phyloP scores from a whole-genome alignment of 495 filamentous ascomycete genomes.

The Penicillium macrosclerotiorum region DNA sequence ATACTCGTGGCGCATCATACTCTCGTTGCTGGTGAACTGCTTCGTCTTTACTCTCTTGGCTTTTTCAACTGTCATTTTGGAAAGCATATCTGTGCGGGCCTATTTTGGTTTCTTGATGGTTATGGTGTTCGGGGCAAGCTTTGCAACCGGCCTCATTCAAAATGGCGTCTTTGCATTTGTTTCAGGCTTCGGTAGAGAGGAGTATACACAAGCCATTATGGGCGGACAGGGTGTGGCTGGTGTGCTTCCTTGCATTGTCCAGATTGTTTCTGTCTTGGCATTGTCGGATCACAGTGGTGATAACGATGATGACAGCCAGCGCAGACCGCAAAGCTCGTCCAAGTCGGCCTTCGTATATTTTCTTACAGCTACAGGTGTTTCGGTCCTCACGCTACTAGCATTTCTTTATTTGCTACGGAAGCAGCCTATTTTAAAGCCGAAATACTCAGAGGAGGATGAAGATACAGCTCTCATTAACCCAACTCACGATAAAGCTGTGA shows the following conservation, averaged over 20 bases:
- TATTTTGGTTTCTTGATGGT: slow-evolving; percentile 83
- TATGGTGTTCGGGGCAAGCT: slow-evolving; percentile 75
- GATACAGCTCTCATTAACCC: slow-evolving; percentile 5
- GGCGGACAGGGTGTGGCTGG: slow-evolving; percentile 89
- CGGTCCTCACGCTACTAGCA: slow-evolving; percentile 52
- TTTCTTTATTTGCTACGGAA: slow-evolving; percentile 57
- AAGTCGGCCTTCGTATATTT: slow-evolving; percentile 89
- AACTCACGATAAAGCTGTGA: slow-evolving; percentile 49
- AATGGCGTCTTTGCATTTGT: slow-evolving; percentile 95
- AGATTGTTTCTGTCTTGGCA: slow-evolving; percentile 75
- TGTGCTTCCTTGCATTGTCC: slow-evolving; percentile 83
- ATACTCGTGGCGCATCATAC: slow-evolving; percentile 79
- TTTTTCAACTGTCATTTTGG: slow-evolving; percentile 69
- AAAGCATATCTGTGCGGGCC: slow-evolving; percentile 51
- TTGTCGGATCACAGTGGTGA: slow-evolving; percentile 41
- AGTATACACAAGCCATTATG: slow-evolving; percentile 97
- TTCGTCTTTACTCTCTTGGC: slow-evolving; percentile 71
- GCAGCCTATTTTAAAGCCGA: slow-evolving; percentile 28
- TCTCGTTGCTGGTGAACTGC: slow-evolving; percentile 71
- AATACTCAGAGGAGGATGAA: slow-evolving; percentile 19
- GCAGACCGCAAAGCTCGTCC: slow-evolving; percentile 45
- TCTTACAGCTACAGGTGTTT: slow-evolving; percentile 74
- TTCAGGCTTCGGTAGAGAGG: slow-evolving; percentile 72
- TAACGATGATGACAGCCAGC: slow-evolving; percentile 16
- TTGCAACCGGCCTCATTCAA: slow-evolving; percentile 82